Evolutionary conservation across 2,329 filamentous ascomycete species (phyloP).

Genomic region (Coniella lustricola): DNA sequence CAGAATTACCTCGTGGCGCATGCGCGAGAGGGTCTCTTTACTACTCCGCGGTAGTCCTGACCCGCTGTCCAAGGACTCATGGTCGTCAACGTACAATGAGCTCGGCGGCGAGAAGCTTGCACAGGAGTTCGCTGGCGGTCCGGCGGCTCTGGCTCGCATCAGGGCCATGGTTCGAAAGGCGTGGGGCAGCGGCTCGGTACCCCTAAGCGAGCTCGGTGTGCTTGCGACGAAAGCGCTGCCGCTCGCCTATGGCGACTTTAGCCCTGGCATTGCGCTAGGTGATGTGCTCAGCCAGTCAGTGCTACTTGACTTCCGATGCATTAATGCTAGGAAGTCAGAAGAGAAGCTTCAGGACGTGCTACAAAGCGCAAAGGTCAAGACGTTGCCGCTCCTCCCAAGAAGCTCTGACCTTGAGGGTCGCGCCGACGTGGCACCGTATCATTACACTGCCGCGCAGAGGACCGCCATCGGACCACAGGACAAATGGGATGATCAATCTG

Average conservation of each 20-base stretch:
- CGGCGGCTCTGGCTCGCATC: neutral
- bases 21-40: slow-evolving; percentile 21
- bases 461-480: neutral
- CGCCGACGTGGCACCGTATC: slow-evolving; percentile 1
- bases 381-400: neutral
- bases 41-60: slow-evolving; percentile 5
- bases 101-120: slow-evolving; percentile 10
- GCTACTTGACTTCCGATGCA: neutral
- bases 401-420: neutral
- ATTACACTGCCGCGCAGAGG: neutral
- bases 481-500: slow-evolving; percentile 1
- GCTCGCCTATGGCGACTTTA: slow-evolving; percentile 3
- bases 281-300: slow-evolving; percentile 1
- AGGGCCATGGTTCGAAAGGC: neutral
- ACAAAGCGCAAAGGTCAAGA: neutral
- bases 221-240: slow-evolving; percentile 5
- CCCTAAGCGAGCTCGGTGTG: neutral
- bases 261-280: slow-evolving; percentile 2
- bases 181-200: neutral
- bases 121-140: slow-evolving; percentile 10
- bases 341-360: neutral
- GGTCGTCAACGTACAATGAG: neutral
- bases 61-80: neutral
- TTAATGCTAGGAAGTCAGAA: neutral
- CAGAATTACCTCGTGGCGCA: slow-evolving; percentile 20